Evolutionary conservation across 2,329 filamentous ascomycete species (phyloP).

Genomic region (Shiraia bambusicola): DNA sequence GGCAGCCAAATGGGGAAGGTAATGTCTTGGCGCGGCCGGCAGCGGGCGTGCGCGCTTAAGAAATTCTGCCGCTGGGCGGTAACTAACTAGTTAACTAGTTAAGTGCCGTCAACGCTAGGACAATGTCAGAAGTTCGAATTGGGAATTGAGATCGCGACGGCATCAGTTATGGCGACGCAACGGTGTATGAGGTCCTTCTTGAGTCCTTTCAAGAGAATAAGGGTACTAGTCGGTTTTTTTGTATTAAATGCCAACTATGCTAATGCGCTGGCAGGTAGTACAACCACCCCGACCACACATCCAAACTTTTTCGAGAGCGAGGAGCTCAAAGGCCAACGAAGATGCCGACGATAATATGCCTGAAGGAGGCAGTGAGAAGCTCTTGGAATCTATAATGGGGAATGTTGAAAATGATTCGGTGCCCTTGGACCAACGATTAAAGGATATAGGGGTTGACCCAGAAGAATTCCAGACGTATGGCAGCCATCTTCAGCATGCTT

Average conservation of each 20-base stretch:
- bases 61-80: constrained; percentile 31
- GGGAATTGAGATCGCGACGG: constrained; percentile 12
- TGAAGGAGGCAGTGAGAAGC: constrained; percentile 7
- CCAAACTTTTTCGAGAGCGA: constrained; percentile 26
- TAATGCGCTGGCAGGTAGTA: constrained; percentile 29
- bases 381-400: constrained; percentile 16
- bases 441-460: constrained; percentile 31
- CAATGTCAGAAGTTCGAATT: constrained; percentile 24
- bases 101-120: constrained; percentile 7
- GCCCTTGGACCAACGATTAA: constrained; percentile 29
- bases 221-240: constrained; percentile 29
- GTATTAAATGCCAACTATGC: constrained; percentile 1
- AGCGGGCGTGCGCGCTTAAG: constrained; percentile 31
- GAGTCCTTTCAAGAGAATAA: constrained; percentile 46
- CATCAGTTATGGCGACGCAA: constrained; percentile 47
- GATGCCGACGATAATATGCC: constrained; percentile 14
- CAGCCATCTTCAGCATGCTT: background rate
- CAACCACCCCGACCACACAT: constrained; percentile 23
- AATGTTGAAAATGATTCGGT: constrained; percentile 25
- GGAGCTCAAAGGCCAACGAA: constrained; percentile 22
- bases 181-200: constrained; percentile 48
- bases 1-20: constrained; percentile 21
- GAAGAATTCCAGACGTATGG: constrained; percentile 34
- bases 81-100: too few species aligned
- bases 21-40: constrained; percentile 10